Evolutionary conservation across 139 green algal genomes (phyloP).

Genomic region (Chlamydomonas incerta): DNA sequence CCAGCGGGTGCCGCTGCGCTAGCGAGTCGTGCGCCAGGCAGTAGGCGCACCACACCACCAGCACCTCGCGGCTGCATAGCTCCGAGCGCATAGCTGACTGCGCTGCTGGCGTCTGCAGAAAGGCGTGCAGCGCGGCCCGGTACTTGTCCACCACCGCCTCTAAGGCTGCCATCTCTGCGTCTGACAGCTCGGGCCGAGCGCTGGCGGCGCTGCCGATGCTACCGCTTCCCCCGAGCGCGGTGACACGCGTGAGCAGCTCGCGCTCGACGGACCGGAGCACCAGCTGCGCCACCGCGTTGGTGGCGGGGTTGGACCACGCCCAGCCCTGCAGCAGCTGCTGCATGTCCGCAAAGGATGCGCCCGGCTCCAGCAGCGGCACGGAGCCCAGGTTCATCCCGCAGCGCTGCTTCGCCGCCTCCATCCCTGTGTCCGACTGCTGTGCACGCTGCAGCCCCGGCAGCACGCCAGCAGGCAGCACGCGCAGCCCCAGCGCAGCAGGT

Average conservation of each 20-base stretch:
- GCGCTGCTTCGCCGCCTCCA: constrained; percentile 14
- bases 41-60: constrained; percentile 61
- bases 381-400: constrained; percentile 46
- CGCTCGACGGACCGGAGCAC: constrained; percentile 48
- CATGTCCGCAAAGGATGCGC: not conserved
- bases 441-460: not conserved
- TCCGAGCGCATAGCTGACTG: constrained; percentile 47
- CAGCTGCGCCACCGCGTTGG: constrained; percentile 42
- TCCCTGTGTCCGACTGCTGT: not conserved
- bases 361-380: constrained; percentile 14
- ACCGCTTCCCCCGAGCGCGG: not conserved
- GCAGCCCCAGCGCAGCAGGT: not conserved
- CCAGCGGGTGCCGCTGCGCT: not conserved
- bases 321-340: not conserved
- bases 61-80: constrained; percentile 57
- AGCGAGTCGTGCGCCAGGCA: constrained; percentile 50
- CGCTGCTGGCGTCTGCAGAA: not conserved
- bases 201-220: not conserved
- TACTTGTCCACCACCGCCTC: constrained; percentile 52
- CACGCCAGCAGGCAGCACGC: constrained; percentile 1
- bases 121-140: constrained; percentile 17
- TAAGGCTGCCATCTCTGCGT: constrained; percentile 32
- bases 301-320: too few relatives aligned
- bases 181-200: not conserved
- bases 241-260: constrained; percentile 45